Percentiles rank a stretch among this genome's conserved stretches.
Conservation (phyloP, 345 rosid genomes). For the Triadica sebifera region DNA sequence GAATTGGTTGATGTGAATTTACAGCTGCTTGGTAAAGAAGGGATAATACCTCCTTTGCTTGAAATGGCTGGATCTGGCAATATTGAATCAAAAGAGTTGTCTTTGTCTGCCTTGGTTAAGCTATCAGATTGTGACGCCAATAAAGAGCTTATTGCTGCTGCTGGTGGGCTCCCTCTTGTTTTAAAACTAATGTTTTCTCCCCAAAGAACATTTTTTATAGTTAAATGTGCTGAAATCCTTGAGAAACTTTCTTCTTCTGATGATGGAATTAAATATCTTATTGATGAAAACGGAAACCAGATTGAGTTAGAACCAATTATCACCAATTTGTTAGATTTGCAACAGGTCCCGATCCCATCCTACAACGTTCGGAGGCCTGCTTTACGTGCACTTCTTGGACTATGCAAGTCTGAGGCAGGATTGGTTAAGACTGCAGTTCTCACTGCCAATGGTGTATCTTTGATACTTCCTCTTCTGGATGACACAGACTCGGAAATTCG, state of each 20-base stretch:
- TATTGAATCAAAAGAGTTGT: conserved; percentile 45
- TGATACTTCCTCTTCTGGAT: conserved; percentile 62
- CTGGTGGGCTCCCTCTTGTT: conserved; percentile 54
- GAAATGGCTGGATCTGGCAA: conserved; percentile 43
- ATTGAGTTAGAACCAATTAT: conserved; percentile 48
- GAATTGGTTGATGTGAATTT: conserved; percentile 51
- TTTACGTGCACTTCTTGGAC: conserved; percentile 46
- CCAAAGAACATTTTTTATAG: conserved; percentile 34
- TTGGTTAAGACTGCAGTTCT: conserved; percentile 63
- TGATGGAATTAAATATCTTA: conserved; percentile 51
- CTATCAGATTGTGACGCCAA: conserved; percentile 42
- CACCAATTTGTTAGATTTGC: conserved; percentile 46
- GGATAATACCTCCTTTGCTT: conserved; percentile 56
- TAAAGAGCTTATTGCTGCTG: conserved; percentile 49
- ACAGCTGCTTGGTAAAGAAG: conserved; percentile 52
- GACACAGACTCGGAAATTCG: conserved; percentile 49
- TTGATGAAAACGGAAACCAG: conserved; percentile 44
- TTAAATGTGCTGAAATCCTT: conserved; percentile 49
- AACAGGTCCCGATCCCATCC: conserved; percentile 30
- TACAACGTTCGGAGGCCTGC: conserved; percentile 43
- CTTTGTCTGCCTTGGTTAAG: conserved; percentile 48
- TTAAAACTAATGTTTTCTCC: conserved; percentile 37
- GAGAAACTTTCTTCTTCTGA: conserved; percentile 42
- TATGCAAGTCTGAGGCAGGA: conserved; percentile 45
- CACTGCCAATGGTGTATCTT: conserved; percentile 42